Conservation (phyloP, 805 yeast genomes). For the Metschnikowia proteae region DNA sequence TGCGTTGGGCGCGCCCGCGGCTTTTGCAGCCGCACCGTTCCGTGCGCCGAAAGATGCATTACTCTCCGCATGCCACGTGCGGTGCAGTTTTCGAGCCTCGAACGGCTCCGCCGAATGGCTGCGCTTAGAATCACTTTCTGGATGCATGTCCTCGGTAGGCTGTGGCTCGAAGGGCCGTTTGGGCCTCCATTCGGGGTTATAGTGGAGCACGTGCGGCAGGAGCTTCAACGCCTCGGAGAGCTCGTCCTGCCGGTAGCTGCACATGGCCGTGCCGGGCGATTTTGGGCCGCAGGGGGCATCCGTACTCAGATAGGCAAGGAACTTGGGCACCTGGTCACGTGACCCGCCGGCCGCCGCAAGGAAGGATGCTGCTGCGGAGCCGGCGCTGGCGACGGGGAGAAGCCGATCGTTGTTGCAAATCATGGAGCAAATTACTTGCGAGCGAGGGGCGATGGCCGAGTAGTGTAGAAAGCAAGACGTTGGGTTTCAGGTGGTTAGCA, state of each 20-base stretch:
- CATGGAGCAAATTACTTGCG: background rate
- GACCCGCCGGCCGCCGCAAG: background rate
- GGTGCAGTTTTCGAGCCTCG: too few relatives aligned
- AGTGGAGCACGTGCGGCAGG: conserved; percentile 1
- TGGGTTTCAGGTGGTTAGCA: too few relatives aligned
- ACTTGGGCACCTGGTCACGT: background rate
- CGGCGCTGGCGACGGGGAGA: background rate
- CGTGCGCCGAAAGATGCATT: background rate
- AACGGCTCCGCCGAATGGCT: too few relatives aligned
- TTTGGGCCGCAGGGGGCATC: background rate
- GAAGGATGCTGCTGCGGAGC: background rate
- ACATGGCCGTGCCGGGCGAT: background rate
- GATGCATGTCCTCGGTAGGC: background rate
- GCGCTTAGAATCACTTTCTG: too few relatives aligned
- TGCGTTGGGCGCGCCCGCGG: background rate
- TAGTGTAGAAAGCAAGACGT: too few relatives aligned
- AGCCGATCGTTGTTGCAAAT: conserved; percentile 3
- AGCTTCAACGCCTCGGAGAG: background rate
- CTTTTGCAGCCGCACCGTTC: conserved; percentile 2
- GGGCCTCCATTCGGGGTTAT: background rate
- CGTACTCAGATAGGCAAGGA: background rate
- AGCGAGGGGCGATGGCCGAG: too few relatives aligned
- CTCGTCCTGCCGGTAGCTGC: background rate
- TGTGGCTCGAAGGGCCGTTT: background rate
- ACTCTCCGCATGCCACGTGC: background rate